phyloP scores from a whole-genome alignment of 305 asterid species.

The Rubia occidens region DNA sequence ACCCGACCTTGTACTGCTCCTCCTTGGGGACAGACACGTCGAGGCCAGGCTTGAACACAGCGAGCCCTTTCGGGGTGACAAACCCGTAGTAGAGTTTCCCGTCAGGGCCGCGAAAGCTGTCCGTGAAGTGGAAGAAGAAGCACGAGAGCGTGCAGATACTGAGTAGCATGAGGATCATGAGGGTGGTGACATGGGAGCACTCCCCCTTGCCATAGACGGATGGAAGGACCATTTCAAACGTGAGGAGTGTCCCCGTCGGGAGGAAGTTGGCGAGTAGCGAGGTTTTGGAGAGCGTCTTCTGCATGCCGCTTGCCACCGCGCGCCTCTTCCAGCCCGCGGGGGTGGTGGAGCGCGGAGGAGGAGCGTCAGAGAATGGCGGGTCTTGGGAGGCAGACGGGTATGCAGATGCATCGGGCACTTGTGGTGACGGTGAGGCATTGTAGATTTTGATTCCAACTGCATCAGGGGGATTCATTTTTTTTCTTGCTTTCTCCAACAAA shows the following conservation, averaged over 20 bases:
- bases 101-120: conserved; percentile 73
- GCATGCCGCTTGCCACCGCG: conserved; percentile 64
- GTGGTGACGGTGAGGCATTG: conserved; percentile 30
- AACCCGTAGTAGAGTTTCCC: conserved; percentile 81
- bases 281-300: conserved; percentile 74
- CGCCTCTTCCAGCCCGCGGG: conserved; percentile 40
- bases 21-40: conserved; percentile 66
- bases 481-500: neutral
- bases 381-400: conserved; percentile 18
- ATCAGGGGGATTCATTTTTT: conserved; percentile 33
- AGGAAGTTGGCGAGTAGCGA: conserved; percentile 78
- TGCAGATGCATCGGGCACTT: conserved; percentile 10
- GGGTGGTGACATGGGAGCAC: conserved; percentile 52
- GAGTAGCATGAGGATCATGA: conserved; percentile 58
- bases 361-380: conserved; percentile 12
- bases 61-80: conserved; percentile 59
- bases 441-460: conserved; percentile 60
- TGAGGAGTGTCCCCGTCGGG: conserved; percentile 91
- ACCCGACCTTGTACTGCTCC: conserved; percentile 44
- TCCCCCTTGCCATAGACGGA: conserved; percentile 55
- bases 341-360: conserved; percentile 12
- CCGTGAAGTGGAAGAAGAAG: conserved; percentile 95
- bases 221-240: conserved; percentile 94
- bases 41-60: conserved; percentile 73
- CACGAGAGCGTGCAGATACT: conserved; percentile 60